phyloP scores from a whole-genome alignment of 2,329 filamentous ascomycete genomes.

The Sporothrix brunneoviolacea region DNA sequence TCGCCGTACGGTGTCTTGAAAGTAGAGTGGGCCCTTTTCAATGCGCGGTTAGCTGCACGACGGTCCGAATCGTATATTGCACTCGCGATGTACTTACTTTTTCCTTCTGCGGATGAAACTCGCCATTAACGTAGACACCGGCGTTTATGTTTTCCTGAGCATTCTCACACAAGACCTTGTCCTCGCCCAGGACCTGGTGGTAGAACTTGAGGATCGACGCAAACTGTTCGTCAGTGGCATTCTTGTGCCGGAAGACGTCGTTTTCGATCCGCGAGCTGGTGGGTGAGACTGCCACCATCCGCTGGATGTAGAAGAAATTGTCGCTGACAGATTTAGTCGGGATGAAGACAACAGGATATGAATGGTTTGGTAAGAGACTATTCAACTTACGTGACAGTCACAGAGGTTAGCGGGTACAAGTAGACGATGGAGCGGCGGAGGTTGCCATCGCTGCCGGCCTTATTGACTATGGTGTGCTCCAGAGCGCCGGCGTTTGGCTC shows the following conservation, averaged over 20 bases:
- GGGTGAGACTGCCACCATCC: constrained; percentile 40
- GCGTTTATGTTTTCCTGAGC: constrained; percentile 45
- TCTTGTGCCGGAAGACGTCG: constrained; percentile 44
- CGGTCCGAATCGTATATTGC: too few species aligned
- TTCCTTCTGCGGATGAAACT: constrained; percentile 45
- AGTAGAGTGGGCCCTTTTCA: constrained; percentile 46
- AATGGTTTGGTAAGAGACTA: neutral
- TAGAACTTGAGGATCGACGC: constrained; percentile 40
- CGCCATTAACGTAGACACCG: constrained; percentile 44
- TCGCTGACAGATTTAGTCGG: constrained; percentile 27
- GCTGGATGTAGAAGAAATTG: constrained; percentile 46
- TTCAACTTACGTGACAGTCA: constrained; percentile 32
- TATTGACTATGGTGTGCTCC: constrained; percentile 16
- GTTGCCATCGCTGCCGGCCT: constrained; percentile 10
- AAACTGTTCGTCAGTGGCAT: constrained; percentile 41
- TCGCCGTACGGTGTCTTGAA: constrained; percentile 24
- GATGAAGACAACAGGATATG: too few species aligned
- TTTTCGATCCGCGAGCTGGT: constrained; percentile 40
- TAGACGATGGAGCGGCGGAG: constrained; percentile 29
- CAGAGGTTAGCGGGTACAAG: constrained; percentile 34
- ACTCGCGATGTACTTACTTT: constrained; percentile 25
- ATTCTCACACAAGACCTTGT: constrained; percentile 43
- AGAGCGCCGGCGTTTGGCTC: constrained; percentile 23
- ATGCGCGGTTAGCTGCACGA: too few species aligned
- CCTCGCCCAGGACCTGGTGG: constrained; percentile 44